Evolutionary conservation across 2,329 filamentous ascomycete genomes (phyloP).

Genomic region (Ramularia endophylla): DNA sequence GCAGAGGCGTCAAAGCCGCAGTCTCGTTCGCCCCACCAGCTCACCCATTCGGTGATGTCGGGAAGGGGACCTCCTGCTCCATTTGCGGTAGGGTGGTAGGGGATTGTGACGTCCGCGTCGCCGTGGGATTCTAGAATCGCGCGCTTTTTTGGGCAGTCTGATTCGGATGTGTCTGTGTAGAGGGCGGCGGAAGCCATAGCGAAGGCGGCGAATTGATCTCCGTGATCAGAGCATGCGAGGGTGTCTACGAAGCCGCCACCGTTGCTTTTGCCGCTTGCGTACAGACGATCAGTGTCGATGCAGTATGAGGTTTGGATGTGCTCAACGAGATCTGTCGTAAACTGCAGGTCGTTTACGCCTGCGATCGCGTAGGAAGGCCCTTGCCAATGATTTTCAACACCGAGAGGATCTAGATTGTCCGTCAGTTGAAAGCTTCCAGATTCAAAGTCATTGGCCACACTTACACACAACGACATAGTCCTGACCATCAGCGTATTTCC

Average conservation of each 20-base stretch:
- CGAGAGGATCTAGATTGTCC: slow-evolving; percentile 34
- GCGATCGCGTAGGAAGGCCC: slow-evolving; percentile 37
- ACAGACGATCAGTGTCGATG: slow-evolving; percentile 41
- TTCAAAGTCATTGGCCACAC: too few species aligned
- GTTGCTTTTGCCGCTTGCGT: slow-evolving; percentile 49
- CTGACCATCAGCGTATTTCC: slow-evolving; percentile 39
- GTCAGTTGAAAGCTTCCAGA: too few species aligned
- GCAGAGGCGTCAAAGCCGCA: slow-evolving; percentile 24
- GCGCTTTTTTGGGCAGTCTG: slow-evolving; percentile 24
- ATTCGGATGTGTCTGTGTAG: slow-evolving; percentile 32
- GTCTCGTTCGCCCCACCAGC: slow-evolving; percentile 35
- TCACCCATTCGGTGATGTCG: slow-evolving; percentile 29
- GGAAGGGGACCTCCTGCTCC: slow-evolving; percentile 24
- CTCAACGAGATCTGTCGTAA: slow-evolving; percentile 40
- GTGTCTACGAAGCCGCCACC: slow-evolving; percentile 45
- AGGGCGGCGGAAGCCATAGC: slow-evolving; percentile 44
- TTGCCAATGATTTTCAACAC: slow-evolving; percentile 35
- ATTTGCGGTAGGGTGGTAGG: slow-evolving; percentile 33
- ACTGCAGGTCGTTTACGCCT: slow-evolving; percentile 37
- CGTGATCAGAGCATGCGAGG: slow-evolving; percentile 41
- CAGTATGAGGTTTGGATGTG: slow-evolving; percentile 39
- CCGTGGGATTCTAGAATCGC: slow-evolving; percentile 44
- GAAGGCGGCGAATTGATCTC: slow-evolving; percentile 45
- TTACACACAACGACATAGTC: slow-evolving; percentile 39
- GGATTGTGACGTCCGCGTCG: slow-evolving; percentile 35